Percentiles rank a stretch among this genome's conserved stretches.
Evolutionary conservation across 1,284 basidiomycete species (phyloP).

Genomic region (Puccinia hordei): DNA sequence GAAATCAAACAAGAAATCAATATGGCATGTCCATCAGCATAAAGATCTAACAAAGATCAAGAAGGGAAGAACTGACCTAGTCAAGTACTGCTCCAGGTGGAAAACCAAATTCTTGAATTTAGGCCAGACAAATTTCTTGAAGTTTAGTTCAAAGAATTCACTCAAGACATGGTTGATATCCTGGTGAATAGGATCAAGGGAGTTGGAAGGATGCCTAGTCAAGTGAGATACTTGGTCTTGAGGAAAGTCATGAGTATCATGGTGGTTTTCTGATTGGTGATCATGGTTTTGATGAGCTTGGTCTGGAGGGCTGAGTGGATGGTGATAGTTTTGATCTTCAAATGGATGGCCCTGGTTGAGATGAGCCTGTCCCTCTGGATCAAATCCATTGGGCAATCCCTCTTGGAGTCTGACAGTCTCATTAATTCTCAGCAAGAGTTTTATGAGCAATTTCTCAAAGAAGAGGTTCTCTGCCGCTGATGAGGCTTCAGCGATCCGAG

Average conservation of each 20-base stretch:
- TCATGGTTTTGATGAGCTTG: not conserved
- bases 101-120: not conserved
- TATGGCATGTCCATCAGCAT: not conserved
- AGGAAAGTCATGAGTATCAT: not conserved
- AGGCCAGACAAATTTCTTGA: slow-evolving; percentile 23
- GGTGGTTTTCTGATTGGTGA: not conserved
- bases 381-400: not conserved
- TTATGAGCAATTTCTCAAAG: slow-evolving; percentile 21
- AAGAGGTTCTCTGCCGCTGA: not conserved
- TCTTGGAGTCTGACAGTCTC: slow-evolving; percentile 2
- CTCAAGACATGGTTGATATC: slow-evolving; percentile 10
- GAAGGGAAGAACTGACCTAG: not conserved
- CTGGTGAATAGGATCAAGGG: not conserved
- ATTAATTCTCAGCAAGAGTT: slow-evolving; percentile 22
- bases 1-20: not conserved
- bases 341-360: not conserved
- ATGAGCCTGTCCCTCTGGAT: not conserved
- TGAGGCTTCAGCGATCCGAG: not conserved
- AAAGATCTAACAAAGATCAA: not conserved
- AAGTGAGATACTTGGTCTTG: not conserved
- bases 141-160: slow-evolving; percentile 33
- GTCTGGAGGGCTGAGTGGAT: not conserved
- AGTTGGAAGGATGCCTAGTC: not conserved
- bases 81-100: slow-evolving; percentile 13
- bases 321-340: not conserved